Evolutionary conservation across 2,329 filamentous ascomycete genomes (phyloP).

Genomic region (Colletotrichum sp.): DNA sequence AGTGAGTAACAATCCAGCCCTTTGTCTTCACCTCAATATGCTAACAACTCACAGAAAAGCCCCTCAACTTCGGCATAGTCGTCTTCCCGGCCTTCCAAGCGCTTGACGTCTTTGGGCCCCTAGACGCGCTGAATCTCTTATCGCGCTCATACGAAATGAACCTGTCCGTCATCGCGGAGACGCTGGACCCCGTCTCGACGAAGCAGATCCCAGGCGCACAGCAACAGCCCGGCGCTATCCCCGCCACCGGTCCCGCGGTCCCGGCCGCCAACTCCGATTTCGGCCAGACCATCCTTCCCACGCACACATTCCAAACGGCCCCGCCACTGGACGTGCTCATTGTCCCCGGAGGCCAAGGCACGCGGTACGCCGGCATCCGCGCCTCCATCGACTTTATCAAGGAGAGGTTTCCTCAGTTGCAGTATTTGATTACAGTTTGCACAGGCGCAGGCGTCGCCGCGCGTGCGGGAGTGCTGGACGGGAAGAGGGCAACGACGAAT

Average conservation of each 20-base stretch:
- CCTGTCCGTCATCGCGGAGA: conserved; percentile 21
- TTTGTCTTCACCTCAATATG: background rate
- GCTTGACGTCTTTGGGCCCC: conserved; percentile 41
- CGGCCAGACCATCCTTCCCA: conserved; percentile 24
- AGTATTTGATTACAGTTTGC: conserved; percentile 61
- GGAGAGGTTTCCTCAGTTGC: conserved; percentile 39
- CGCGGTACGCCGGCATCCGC: conserved; percentile 28
- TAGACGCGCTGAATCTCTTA: conserved; percentile 37
- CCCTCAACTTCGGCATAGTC: conserved; percentile 33
- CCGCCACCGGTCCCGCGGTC: background rate
- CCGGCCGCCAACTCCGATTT: conserved; percentile 1
- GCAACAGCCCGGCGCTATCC: background rate
- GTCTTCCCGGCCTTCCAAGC: conserved; percentile 40
- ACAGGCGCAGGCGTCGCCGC: conserved; percentile 59
- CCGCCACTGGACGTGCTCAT: conserved; percentile 59
- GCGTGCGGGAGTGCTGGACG: conserved; percentile 56
- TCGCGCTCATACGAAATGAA: conserved; percentile 12
- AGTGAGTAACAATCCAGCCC: background rate
- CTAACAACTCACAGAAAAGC: background rate
- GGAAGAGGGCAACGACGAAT: conserved; percentile 61
- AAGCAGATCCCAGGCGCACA: background rate
- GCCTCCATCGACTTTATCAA: conserved; percentile 44
- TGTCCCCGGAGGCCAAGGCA: conserved; percentile 59
- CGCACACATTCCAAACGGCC: conserved; percentile 46
- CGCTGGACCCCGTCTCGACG: conserved; percentile 18